These are phyloP conservation scores for Starmerella etchellsii DNA, from an alignment of 805 yeast species.

Conservation along the genomic window DNA sequence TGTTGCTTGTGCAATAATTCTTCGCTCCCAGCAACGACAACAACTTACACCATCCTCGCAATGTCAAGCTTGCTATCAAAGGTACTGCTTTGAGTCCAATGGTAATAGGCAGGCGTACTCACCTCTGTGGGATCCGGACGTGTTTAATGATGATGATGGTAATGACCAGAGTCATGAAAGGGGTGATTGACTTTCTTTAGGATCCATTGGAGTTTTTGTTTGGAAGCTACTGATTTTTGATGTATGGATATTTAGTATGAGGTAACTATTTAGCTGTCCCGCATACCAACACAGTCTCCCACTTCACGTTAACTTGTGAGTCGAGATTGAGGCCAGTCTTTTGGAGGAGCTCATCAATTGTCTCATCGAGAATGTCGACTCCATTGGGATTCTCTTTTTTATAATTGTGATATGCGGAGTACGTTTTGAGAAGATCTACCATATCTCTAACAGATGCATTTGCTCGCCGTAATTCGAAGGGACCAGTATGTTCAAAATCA, in stretches of 20 bases:
- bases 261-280: conserved; percentile 8
- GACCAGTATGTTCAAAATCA: conserved; percentile 15
- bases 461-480: conserved; percentile 18
- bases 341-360: conserved; percentile 35
- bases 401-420: conserved; percentile 61
- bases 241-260: no score
- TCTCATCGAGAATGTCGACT: conserved; percentile 37
- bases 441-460: conserved; percentile 34
- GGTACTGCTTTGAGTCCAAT: conserved; percentile 41
- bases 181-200: no score
- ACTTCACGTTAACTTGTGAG: conserved; percentile 31
- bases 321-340: conserved; percentile 38
- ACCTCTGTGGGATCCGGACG: no score
- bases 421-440: conserved; percentile 46
- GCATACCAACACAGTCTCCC: conserved; percentile 35
- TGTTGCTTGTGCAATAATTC: conserved; percentile 64
- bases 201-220: no score
- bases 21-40: conserved; percentile 57
- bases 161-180: no score
- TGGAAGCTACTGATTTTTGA: no score
- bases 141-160: no score
- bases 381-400: conserved; percentile 31
- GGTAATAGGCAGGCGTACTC: no score
- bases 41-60: conserved; percentile 46
- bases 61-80: conserved; percentile 52